phyloP scores from a whole-genome alignment of 129 eudicot species.

The Gnaphalium uliginosum region DNA sequence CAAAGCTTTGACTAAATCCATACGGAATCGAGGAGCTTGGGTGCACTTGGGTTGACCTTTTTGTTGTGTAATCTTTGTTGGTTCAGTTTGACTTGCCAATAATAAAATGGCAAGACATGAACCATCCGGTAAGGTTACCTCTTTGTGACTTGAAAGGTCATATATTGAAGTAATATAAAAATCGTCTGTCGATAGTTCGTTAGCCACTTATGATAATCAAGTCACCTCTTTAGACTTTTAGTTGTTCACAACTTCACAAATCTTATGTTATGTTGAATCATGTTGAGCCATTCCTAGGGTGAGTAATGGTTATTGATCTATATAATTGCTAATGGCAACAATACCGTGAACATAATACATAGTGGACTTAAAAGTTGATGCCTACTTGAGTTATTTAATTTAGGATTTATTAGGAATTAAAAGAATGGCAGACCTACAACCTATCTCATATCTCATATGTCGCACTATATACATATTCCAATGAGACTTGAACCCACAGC shows the following conservation, averaged over 20 bases:
- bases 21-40: neutral
- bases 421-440: too few species aligned
- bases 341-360: neutral
- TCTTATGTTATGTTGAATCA: neutral
- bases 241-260: neutral
- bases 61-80: neutral
- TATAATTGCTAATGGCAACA: neutral
- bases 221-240: neutral
- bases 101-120: neutral
- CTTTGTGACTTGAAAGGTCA: neutral
- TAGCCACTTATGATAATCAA: neutral
- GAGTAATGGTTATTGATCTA: neutral
- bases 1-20: neutral
- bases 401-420: neutral
- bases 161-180: neutral
- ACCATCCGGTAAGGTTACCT: neutral
- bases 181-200: too few species aligned
- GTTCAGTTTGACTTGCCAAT: neutral
- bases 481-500: too few species aligned
- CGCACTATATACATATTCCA: too few species aligned
- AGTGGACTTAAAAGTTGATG: neutral
- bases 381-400: neutral
- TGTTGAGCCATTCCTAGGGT: neutral
- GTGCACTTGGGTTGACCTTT: neutral
- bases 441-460: too few species aligned